Percentiles rank a stretch among this genome's conserved stretches.
Conservation (phyloP, 1,284 basidiomycete species). For the Leucoagaricus sp. region DNA sequence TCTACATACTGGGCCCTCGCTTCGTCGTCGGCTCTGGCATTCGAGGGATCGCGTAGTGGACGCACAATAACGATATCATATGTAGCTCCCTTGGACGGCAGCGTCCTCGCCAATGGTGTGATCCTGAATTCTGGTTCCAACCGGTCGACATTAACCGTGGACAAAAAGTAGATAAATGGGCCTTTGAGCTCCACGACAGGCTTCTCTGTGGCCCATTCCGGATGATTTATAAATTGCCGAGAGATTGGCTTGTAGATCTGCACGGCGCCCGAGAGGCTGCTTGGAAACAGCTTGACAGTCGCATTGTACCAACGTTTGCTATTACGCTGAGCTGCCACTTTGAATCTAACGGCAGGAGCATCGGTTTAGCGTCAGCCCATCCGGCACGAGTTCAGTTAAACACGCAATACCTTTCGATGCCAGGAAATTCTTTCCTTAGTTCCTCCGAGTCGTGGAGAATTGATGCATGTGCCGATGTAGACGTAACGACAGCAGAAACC, state of each 20-base stretch:
- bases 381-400: constrained; percentile 10
- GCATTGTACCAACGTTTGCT: constrained; percentile 73
- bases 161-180: constrained; percentile 86
- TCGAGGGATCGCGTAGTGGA: constrained; percentile 66
- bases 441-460: constrained; percentile 83
- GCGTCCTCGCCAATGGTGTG: constrained; percentile 54
- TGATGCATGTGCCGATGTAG: constrained; percentile 86
- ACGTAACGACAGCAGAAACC: constrained; percentile 65
- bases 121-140: constrained; percentile 84
- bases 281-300: constrained; percentile 55
- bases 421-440: constrained; percentile 69
- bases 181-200: constrained; percentile 57
- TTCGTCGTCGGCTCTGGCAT: constrained; percentile 41
- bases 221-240: constrained; percentile 51
- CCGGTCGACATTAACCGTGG: constrained; percentile 80
- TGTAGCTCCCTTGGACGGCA: constrained; percentile 41
- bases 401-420: constrained; percentile 66
- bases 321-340: constrained; percentile 81
- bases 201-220: constrained; percentile 32
- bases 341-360: constrained; percentile 51
- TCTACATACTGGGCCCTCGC: constrained; percentile 46
- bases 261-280: constrained; percentile 39
- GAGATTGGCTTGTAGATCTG: constrained; percentile 60
- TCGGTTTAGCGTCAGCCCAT: neutral
- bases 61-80: constrained; percentile 87